phyloP scores from a whole-genome alignment of 2,329 filamentous ascomycete genomes.

The Colletotrichum truncatum region DNA sequence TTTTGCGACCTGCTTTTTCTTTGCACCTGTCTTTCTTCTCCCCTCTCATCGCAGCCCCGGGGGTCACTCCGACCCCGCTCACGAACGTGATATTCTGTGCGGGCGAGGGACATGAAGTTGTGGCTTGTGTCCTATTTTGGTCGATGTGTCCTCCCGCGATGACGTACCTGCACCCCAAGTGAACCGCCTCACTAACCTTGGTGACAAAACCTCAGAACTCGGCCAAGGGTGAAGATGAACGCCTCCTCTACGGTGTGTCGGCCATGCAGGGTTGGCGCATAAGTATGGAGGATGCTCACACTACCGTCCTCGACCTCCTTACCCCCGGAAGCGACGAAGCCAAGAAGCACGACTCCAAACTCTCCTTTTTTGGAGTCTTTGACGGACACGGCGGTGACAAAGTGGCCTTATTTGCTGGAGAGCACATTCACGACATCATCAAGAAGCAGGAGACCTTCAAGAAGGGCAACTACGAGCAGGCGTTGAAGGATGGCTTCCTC shows the following conservation, averaged over 20 bases:
- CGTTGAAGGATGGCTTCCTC: slow-evolving; percentile 95
- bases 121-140: not conserved
- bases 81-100: slow-evolving; percentile 10
- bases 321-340: slow-evolving; percentile 62
- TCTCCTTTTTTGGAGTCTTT: slow-evolving; percentile 98
- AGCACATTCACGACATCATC: slow-evolving; percentile 93
- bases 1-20: not conserved
- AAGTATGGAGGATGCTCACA: slow-evolving; percentile 99
- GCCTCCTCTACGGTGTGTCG: slow-evolving; percentile 91
- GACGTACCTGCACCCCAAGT: slow-evolving; percentile 11
- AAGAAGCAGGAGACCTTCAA: slow-evolving; percentile 95
- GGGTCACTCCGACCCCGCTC: not conserved
- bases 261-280: slow-evolving; percentile 99
- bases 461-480: slow-evolving; percentile 90
- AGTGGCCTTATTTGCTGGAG: slow-evolving; percentile 91
- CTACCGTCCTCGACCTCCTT: slow-evolving; percentile 87
- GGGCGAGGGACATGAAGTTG: slow-evolving; percentile 2
- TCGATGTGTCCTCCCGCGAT: not conserved
- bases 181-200: slow-evolving; percentile 14
- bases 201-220: slow-evolving; percentile 71
- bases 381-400: slow-evolving; percentile 98
- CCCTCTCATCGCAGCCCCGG: not conserved
- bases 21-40: not conserved
- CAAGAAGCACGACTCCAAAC: slow-evolving; percentile 74
- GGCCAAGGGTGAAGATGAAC: slow-evolving; percentile 89